Evolutionary conservation across 176 grass and related monocot genomes (phyloP), one percentile per base, ranked within the genome.

Genomic region (Tuctoria greenei): DNA sequence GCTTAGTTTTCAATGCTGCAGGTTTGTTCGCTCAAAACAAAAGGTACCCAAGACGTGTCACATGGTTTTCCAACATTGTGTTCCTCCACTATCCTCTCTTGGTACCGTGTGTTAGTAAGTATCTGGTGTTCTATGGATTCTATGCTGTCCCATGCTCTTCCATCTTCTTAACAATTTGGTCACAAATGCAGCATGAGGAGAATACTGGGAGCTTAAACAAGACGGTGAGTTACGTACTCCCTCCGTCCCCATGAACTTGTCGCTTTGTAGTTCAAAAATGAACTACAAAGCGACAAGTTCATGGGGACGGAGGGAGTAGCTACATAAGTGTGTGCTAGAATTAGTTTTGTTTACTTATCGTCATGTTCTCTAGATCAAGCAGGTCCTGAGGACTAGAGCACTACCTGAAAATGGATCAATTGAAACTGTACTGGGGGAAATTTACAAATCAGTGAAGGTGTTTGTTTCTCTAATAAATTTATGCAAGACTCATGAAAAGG

Each of bases 101-200:
- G 86, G 87, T 93, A 90, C 49, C 90, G 93, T 66, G 83, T 93
- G 43, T 75, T 97, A 74, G 91, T 97, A 87, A 75, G 83, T 80
- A 81, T 74, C 73, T 86, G 56, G 12, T 71, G 20, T 67, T 81
- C 44, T 72, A 35, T 67, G 41, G 35, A 78, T 71, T 43, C 50
- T 67, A 45, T 43, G 76, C 16, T 44, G 25, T 76, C 12, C 36
- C 38, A 50, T 70, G 23, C 37, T 72, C 16, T 70, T 67, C 65
- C 17, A 31, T 76, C 42, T 72, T 63, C 24, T 75, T 49, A 74
- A 80, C n/a, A 66, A 82, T 74, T 81, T 35, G 26, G 40, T 83
- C 75, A 76, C 37, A 49, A 42, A 76, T 91, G 77, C 88, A 97
- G 93, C 90, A 93, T 23, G 93, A 97, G 68, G 93, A 97, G 88